phyloP scores from a whole-genome alignment of 176 grass and related monocot genomes.

The Hsuehochloa calcarea region DNA sequence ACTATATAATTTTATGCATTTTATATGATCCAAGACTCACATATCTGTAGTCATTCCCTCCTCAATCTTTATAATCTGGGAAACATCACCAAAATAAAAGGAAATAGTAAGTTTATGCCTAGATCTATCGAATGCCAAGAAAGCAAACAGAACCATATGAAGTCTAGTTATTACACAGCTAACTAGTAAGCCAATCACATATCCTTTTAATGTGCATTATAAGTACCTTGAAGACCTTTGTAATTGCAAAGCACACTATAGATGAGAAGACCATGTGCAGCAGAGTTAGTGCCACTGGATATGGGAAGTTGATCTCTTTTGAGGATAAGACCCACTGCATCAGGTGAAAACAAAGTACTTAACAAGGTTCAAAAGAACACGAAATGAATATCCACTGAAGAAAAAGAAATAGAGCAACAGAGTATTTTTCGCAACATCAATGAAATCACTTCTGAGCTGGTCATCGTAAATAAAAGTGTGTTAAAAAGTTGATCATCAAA shows the following conservation, averaged over 20 bases:
- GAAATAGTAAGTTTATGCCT: conserved; percentile 30
- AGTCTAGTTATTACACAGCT: not conserved
- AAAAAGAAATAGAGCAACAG: not conserved
- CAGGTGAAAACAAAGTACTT: conserved; percentile 29
- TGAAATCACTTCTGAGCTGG: not conserved
- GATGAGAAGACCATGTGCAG: conserved; percentile 98
- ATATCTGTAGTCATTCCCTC: conserved; percentile 90
- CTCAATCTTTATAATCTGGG: conserved; percentile 93
- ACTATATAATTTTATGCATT: conserved; percentile 18
- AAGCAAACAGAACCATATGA: conserved; percentile 12
- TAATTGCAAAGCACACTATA: conserved; percentile 78
- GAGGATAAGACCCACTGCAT: conserved; percentile 94
- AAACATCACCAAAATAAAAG: conserved; percentile 47
- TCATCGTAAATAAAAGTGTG: not conserved
- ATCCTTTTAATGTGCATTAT: not conserved
- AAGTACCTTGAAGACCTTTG: conserved; percentile 94
- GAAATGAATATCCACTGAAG: not conserved
- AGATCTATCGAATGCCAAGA: conserved; percentile 18
- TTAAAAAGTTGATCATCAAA: not conserved
- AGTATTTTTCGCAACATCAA: not conserved
- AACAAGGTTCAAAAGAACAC: conserved; percentile 2
- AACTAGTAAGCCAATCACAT: not conserved
- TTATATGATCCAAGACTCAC: conserved; percentile 56
- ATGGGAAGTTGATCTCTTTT: conserved; percentile 95
- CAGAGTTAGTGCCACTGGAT: conserved; percentile 96